A percentile compares a stretch with the other conserved stretches of the same genome.
These are phyloP conservation scores for Annulohypoxylon stygium DNA, from an alignment of 495 filamentous ascomycete species.

Conservation along the genomic window DNA sequence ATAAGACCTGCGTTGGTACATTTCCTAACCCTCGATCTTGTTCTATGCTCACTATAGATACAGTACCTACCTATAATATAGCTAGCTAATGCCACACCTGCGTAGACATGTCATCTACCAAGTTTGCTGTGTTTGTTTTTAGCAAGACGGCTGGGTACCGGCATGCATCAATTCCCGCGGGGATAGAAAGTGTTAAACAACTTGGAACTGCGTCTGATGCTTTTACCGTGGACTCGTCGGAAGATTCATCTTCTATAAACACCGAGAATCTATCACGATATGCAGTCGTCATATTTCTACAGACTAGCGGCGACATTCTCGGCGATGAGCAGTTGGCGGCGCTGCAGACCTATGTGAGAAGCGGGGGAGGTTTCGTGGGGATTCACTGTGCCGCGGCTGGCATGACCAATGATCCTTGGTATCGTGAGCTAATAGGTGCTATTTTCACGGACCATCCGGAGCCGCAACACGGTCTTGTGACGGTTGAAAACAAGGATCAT, in stretches of 20 bases:
- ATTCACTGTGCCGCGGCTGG: conserved; percentile 56
- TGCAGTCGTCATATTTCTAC: conserved; percentile 53
- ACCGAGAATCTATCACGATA: conserved; percentile 46
- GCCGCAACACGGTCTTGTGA: conserved; percentile 48
- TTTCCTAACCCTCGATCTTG: no score
- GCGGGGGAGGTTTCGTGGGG: conserved; percentile 54
- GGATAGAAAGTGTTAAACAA: conserved; percentile 45
- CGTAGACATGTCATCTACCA: conserved; percentile 11
- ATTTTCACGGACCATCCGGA: conserved; percentile 54
- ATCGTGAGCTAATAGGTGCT: conserved; percentile 54
- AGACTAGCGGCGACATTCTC: conserved; percentile 56
- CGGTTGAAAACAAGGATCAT: conserved; percentile 44
- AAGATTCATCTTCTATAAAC: conserved; percentile 52
- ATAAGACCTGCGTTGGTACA: no score
- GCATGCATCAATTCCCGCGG: conserved; percentile 55
- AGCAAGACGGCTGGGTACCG: conserved; percentile 54
- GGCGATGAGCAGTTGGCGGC: conserved; percentile 45
- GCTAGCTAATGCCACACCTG: neutral
- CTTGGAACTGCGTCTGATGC: conserved; percentile 41
- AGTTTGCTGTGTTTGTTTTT: conserved; percentile 51
- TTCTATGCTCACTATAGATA: no score
- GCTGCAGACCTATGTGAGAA: conserved; percentile 49
- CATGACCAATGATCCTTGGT: conserved; percentile 50
- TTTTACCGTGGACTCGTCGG: conserved; percentile 48
- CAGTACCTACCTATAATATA: no score